Conservation (phyloP, 2,329 filamentous ascomycete genomes). For the Alternaria sp. region DNA sequence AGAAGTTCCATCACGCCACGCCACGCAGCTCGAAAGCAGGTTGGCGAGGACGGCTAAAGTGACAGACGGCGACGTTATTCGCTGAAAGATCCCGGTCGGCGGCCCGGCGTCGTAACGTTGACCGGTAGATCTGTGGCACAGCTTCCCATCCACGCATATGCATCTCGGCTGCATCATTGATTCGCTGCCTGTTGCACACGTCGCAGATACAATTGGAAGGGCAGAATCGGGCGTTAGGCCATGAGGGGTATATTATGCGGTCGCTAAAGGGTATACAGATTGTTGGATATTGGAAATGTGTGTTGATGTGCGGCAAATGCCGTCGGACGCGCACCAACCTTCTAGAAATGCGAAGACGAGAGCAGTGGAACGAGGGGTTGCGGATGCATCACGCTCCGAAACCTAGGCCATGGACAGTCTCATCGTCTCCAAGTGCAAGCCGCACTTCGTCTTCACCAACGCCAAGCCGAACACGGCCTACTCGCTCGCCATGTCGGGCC, state of each 20-base stretch:
- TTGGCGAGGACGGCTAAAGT: conserved; percentile 10
- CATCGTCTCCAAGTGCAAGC: conserved; percentile 85
- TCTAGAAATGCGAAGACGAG: conserved; percentile 1
- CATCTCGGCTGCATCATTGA: neutral
- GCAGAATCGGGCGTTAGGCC: conserved; percentile 4
- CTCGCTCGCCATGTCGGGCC: conserved; percentile 76
- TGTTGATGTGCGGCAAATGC: neutral
- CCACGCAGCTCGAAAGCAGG: neutral
- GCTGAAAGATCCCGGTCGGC: conserved; percentile 6
- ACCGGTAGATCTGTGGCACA: conserved; percentile 13
- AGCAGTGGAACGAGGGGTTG: neutral
- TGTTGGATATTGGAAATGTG: conserved; percentile 6
- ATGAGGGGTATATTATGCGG: conserved; percentile 3
- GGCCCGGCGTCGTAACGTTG: conserved; percentile 7
- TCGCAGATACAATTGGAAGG: conserved; percentile 1
- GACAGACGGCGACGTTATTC: conserved; percentile 4
- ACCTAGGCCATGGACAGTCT: conserved; percentile 81
- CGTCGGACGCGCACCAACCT: conserved; percentile 1
- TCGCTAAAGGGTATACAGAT: conserved; percentile 5
- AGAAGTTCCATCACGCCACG: neutral
- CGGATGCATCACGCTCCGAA: conserved; percentile 24
- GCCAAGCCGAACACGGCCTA: conserved; percentile 83
- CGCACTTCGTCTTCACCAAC: conserved; percentile 91
- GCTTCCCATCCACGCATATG: conserved; percentile 2
- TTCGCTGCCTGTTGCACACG: neutral